Evolutionary conservation across 495 filamentous ascomycete genomes (phyloP).

Genomic region (Aspergillus coremiiformis): DNA sequence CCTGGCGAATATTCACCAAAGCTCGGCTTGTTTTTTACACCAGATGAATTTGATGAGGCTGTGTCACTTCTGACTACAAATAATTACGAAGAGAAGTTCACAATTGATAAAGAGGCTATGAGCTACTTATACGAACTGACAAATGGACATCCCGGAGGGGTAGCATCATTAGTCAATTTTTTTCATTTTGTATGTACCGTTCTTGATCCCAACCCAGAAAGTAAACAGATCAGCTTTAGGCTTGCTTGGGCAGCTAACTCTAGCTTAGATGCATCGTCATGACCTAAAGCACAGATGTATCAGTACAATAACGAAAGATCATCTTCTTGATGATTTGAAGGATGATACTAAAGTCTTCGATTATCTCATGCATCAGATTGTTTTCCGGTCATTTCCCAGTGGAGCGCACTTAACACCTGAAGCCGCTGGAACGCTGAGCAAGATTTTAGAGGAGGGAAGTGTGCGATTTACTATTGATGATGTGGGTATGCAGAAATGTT

Average conservation of each 20-base stretch:
- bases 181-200: slow-evolving; percentile 3
- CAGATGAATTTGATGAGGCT: slow-evolving; percentile 4
- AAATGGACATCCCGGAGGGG: slow-evolving; percentile 7
- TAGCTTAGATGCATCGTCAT: slow-evolving; percentile 1
- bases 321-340: not conserved
- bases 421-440: not conserved
- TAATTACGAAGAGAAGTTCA: slow-evolving; percentile 3
- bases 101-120: slow-evolving; percentile 1
- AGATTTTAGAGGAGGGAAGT: slow-evolving; percentile 5
- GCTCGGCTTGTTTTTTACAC: slow-evolving; percentile 2
- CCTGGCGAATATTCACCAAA: not conserved
- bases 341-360: not conserved
- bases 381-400: slow-evolving; percentile 5
- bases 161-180: not conserved
- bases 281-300: not conserved
- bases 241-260: not conserved
- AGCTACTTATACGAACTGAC: slow-evolving; percentile 4
- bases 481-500: slow-evolving; percentile 4
- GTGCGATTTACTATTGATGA: slow-evolving; percentile 1
- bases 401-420: not conserved
- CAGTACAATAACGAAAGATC: not conserved
- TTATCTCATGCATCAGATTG: not conserved
- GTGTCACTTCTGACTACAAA: not conserved
- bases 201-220: not conserved
- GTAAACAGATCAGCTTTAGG: not conserved